Percentiles rank a stretch among this genome's conserved stretches.
Evolutionary conservation across 192 early-diverging fungal genomes (phyloP).

Genomic region (Borealophlyctis nickersoniae): DNA sequence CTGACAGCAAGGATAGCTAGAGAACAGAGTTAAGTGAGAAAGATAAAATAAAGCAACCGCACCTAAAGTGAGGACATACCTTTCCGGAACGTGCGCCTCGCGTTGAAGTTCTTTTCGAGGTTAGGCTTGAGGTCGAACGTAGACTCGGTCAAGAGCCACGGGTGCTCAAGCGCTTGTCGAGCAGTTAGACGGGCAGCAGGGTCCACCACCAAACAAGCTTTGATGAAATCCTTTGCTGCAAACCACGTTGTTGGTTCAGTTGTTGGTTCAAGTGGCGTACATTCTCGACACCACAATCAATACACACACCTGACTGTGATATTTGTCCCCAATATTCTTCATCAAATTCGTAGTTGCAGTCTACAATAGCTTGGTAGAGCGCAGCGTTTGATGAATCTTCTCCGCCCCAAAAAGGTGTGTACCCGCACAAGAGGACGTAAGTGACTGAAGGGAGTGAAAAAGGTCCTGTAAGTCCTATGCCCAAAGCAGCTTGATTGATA

Average conservation of each 20-base stretch:
- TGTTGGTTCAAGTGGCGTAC: not conserved
- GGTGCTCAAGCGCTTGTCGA: constrained; percentile 39
- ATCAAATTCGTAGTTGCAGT: constrained; percentile 62
- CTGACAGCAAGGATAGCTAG: constrained; percentile 21
- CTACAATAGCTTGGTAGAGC: constrained; percentile 68
- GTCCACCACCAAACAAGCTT: constrained; percentile 60
- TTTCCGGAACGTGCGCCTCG: constrained; percentile 63
- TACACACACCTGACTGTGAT: constrained; percentile 10
- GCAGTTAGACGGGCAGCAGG: constrained; percentile 62
- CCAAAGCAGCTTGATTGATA: not conserved
- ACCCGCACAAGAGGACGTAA: constrained; percentile 53
- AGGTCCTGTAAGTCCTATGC: constrained; percentile 6
- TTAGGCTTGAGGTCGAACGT: constrained; percentile 53
- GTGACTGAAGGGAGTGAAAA: constrained; percentile 27
- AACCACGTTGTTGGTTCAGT: not conserved
- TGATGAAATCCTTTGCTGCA: constrained; percentile 79
- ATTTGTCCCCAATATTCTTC: constrained; percentile 46
- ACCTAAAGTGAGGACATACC: constrained; percentile 16
- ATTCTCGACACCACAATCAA: not conserved
- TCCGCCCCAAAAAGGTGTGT: constrained; percentile 50
- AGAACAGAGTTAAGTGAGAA: not conserved
- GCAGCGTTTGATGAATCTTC: constrained; percentile 42
- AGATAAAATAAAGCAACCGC: not conserved
- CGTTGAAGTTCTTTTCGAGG: constrained; percentile 66
- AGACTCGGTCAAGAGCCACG: constrained; percentile 37